phyloP scores from a whole-genome alignment of 176 grass and related monocot species.

The Dendrocalamus sinicus region DNA sequence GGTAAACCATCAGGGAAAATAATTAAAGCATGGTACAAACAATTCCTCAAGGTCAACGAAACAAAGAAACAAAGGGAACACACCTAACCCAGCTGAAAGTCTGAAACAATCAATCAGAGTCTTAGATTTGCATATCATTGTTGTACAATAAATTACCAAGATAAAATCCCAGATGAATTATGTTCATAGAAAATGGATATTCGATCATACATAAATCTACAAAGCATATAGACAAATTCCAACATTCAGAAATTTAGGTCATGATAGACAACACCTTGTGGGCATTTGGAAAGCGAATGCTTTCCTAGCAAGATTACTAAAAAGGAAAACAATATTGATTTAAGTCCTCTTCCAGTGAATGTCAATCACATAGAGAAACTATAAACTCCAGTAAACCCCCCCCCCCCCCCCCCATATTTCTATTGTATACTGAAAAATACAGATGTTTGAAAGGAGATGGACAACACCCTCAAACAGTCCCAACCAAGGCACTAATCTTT shows the following conservation, averaged over 20 bases:
- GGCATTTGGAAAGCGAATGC: background rate
- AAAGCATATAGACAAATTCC: background rate
- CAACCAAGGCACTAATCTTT: background rate
- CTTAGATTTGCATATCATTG: background rate
- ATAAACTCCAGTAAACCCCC: background rate
- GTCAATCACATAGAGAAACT: background rate
- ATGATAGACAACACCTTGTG: background rate
- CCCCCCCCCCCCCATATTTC: background rate
- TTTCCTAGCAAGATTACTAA: background rate
- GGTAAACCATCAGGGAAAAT: constrained; percentile 23
- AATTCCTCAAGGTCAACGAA: background rate
- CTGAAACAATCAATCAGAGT: no score
- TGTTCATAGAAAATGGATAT: background rate
- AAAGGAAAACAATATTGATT: background rate
- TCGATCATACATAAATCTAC: background rate
- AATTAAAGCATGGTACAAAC: background rate
- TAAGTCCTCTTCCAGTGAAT: background rate
- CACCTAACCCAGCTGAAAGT: background rate
- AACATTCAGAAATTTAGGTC: background rate
- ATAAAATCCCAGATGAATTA: background rate
- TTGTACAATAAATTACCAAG: background rate
- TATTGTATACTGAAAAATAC: background rate
- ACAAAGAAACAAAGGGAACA: background rate
- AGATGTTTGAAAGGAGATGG: background rate
- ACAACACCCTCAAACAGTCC: background rate